Percentiles rank a stretch among this genome's conserved stretches.
phyloP scores from a whole-genome alignment of 495 filamentous ascomycete genomes.

The Penicillium paxilli region DNA sequence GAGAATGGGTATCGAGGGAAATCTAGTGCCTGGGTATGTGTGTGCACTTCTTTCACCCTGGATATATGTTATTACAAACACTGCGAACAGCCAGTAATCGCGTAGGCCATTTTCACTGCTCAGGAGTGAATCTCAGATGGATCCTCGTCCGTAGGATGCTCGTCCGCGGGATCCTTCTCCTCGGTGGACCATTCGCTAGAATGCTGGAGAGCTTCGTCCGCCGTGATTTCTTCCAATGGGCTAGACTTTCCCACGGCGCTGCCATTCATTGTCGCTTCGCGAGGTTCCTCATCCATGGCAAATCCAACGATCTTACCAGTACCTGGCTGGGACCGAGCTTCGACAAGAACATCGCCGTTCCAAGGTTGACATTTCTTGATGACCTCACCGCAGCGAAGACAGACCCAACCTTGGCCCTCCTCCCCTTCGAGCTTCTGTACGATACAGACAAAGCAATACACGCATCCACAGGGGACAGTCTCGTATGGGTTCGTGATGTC shows the following conservation, averaged over 20 bases:
- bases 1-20: conserved; percentile 19
- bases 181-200: conserved; percentile 40
- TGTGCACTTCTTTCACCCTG: too few relatives aligned
- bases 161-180: conserved; percentile 25
- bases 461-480: conserved; percentile 82
- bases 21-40: neutral
- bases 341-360: conserved; percentile 80
- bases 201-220: conserved; percentile 36
- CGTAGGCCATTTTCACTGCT: neutral
- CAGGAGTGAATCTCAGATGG: neutral
- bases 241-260: conserved; percentile 17
- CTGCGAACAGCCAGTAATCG: neutral
- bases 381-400: conserved; percentile 82
- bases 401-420: conserved; percentile 96
- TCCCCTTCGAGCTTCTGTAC: conserved; percentile 86
- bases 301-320: conserved; percentile 70
- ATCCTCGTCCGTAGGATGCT: conserved; percentile 3
- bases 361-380: conserved; percentile 91
- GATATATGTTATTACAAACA: neutral
- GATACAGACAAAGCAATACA: conserved; percentile 98
- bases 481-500: conserved; percentile 98
- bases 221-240: conserved; percentile 29
- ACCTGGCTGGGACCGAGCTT: conserved; percentile 46
- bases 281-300: conserved; percentile 48
- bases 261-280: conserved; percentile 8